A percentile compares a stretch with the other conserved stretches of the same genome.
phyloP scores from a whole-genome alignment of 176 grass and related monocot genomes.

The Oropetium thomaeum region DNA sequence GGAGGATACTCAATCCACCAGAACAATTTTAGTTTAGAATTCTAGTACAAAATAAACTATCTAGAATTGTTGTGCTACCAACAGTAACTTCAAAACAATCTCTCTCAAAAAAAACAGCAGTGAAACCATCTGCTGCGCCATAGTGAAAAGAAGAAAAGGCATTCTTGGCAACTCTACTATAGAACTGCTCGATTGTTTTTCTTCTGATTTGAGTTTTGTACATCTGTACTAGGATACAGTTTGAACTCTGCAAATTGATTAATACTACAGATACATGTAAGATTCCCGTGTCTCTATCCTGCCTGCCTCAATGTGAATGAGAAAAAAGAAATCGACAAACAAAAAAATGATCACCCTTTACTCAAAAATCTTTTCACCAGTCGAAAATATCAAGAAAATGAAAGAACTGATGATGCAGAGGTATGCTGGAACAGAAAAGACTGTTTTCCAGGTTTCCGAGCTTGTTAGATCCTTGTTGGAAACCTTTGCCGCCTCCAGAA shows the following conservation, averaged over 20 bases:
- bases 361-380: conserved; percentile 85
- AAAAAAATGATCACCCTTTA: conserved; percentile 33
- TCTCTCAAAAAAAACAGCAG: background rate
- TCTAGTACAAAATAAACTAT: no score
- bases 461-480: conserved; percentile 63
- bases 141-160: background rate
- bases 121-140: background rate
- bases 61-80: no score
- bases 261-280: conserved; percentile 24
- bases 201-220: background rate
- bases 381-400: conserved; percentile 73
- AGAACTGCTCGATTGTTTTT: background rate
- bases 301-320: background rate
- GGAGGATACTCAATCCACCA: no score
- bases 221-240: conserved; percentile 20
- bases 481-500: conserved; percentile 65
- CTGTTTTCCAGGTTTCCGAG: conserved; percentile 66
- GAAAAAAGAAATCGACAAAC: background rate
- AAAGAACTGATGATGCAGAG: conserved; percentile 79
- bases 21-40: no score
- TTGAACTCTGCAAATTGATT: conserved; percentile 27
- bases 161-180: background rate
- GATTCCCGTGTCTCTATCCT: conserved; percentile 22
- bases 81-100: no score
- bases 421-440: conserved; percentile 77